These are phyloP conservation scores for Ogataea pignaliae DNA, from an alignment of 805 yeast genomes.

Conservation along the genomic window DNA sequence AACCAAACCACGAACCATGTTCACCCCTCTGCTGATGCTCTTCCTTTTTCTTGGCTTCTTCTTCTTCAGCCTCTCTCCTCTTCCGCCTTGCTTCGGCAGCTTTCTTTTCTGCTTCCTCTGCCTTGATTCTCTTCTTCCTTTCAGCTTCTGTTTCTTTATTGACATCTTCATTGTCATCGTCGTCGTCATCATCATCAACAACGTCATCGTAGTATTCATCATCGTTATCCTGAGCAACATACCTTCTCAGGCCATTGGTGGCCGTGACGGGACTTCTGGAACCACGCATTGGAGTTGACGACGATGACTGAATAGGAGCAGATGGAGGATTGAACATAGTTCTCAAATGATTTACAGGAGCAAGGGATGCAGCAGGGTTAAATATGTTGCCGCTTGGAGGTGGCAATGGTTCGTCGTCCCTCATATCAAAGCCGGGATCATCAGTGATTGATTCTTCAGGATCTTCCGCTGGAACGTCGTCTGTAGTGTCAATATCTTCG, in stretches of 20 bases:
- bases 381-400: slow-evolving; percentile 17
- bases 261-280: slow-evolving; percentile 20
- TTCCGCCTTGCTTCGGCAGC: slow-evolving; percentile 9
- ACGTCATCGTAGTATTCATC: slow-evolving; percentile 29
- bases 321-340: slow-evolving; percentile 28
- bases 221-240: slow-evolving; percentile 25
- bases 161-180: slow-evolving; percentile 44
- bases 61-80: slow-evolving; percentile 14
- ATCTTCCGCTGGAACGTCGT: slow-evolving; percentile 4
- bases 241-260: slow-evolving; percentile 23
- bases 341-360: slow-evolving; percentile 18
- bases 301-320: slow-evolving; percentile 1
- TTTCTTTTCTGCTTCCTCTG: slow-evolving; percentile 19
- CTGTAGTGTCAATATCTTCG: slow-evolving; percentile 1
- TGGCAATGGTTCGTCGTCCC: slow-evolving; percentile 12
- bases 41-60: slow-evolving; percentile 18
- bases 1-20: slow-evolving; percentile 46
- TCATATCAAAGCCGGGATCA: neutral
- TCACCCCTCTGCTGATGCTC: slow-evolving; percentile 19
- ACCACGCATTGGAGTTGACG: neutral
- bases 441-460: neutral
- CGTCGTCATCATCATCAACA: slow-evolving; percentile 30
- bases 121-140: slow-evolving; percentile 24
- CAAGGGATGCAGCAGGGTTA: slow-evolving; percentile 15
- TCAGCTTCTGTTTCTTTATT: slow-evolving; percentile 33